Percentiles rank a stretch among this genome's conserved stretches.
These are phyloP conservation scores for Ormosia emarginata DNA, from an alignment of 306 rosid genomes.

Conservation along the genomic window DNA sequence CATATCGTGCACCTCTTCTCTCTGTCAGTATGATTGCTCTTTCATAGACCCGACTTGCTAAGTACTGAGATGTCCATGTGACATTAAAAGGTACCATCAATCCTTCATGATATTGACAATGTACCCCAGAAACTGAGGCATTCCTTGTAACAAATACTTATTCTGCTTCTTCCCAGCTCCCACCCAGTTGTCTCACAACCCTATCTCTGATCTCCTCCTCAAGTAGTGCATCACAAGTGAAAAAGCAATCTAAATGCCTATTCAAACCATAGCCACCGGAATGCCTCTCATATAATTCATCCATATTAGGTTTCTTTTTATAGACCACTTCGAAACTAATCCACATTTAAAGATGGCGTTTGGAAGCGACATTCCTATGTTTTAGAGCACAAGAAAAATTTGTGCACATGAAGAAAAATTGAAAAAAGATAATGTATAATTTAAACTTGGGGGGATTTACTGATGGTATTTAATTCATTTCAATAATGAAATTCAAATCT, in stretches of 20 bases:
- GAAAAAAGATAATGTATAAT: neutral
- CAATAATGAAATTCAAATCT: neutral
- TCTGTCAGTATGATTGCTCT: slow-evolving; percentile 2
- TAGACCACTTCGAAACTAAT: slow-evolving; percentile 39
- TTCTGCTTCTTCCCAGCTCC: slow-evolving; percentile 50
- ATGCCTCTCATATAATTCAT: slow-evolving; percentile 54
- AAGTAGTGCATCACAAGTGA: slow-evolving; percentile 49
- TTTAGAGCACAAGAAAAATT: too few species aligned
- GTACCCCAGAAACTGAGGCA: neutral
- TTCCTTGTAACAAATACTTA: slow-evolving; percentile 66
- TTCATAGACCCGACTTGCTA: neutral
- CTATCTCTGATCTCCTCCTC: slow-evolving; percentile 62
- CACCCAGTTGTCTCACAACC: slow-evolving; percentile 53
- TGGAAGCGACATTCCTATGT: neutral
- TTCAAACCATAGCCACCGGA: slow-evolving; percentile 35
- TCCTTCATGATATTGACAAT: neutral
- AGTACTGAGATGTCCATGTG: slow-evolving; percentile 16
- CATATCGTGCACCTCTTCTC: slow-evolving; percentile 5
- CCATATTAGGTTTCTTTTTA: slow-evolving; percentile 54
- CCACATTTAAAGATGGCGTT: slow-evolving; percentile 25
- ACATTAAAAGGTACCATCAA: neutral
- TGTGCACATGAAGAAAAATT: neutral
- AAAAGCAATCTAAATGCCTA: slow-evolving; percentile 51
- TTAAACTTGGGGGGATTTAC: too few species aligned
- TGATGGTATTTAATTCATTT: too few species aligned